Percentiles rank a stretch among this genome's conserved stretches.
Evolutionary conservation across 192 early-diverging fungal species (phyloP).

Genomic region (Umbelopsis sp.): DNA sequence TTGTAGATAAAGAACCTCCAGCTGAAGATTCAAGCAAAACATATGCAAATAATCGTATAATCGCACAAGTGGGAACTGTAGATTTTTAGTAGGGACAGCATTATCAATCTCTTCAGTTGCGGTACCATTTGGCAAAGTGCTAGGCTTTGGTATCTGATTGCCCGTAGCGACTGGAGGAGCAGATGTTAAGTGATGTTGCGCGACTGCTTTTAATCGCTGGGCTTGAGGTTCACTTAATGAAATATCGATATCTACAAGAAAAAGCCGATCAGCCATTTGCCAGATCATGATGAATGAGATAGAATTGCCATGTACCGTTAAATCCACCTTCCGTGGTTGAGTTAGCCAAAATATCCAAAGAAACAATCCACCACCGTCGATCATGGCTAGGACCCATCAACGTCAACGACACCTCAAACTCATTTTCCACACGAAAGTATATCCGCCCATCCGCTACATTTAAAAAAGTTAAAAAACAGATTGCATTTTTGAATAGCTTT

Average conservation of each 20-base stretch:
- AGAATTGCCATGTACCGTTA: neutral
- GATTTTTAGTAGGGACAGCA: conserved; percentile 3
- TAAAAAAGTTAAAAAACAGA: conserved; percentile 15
- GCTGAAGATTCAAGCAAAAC: conserved; percentile 64
- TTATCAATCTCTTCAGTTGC: conserved; percentile 2
- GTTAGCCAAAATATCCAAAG: conserved; percentile 69
- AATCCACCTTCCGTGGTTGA: conserved; percentile 47
- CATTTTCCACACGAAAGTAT: conserved; percentile 71
- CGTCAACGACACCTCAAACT: conserved; percentile 75
- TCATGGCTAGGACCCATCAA: conserved; percentile 59
- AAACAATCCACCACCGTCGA: conserved; percentile 72
- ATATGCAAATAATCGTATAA: conserved; percentile 78
- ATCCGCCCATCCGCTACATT: conserved; percentile 66
- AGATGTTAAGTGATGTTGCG: conserved; percentile 52
- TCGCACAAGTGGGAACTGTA: conserved; percentile 64
- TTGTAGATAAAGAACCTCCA: conserved; percentile 73
- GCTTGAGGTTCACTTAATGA: conserved; percentile 57
- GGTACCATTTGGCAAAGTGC: neutral
- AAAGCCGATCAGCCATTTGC: neutral
- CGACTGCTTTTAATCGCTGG: conserved; percentile 45
- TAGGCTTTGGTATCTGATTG: conserved; percentile 10
- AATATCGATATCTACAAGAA: conserved; percentile 48
- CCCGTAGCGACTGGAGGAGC: conserved; percentile 10
- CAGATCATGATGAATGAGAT: neutral
- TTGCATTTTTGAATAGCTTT: neutral